These are phyloP conservation scores for Metschnikowia picachoensis DNA, from an alignment of 805 yeast species.

Conservation along the genomic window DNA sequence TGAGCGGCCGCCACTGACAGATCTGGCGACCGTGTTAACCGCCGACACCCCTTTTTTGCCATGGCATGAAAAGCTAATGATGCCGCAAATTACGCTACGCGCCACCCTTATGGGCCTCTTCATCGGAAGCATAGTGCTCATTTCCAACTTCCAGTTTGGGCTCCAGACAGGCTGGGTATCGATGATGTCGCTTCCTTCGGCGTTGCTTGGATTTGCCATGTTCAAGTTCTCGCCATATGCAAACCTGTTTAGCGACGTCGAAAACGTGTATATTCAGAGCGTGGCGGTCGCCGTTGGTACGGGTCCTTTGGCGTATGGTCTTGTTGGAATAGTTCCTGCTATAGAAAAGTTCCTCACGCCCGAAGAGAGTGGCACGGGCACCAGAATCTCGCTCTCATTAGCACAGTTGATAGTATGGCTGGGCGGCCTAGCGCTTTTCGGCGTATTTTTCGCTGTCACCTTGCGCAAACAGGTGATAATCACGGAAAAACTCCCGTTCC, in stretches of 20 bases:
- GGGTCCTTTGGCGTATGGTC: constrained; percentile 92
- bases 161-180: constrained; percentile 98
- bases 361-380: constrained; percentile 68
- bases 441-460: constrained; percentile 93
- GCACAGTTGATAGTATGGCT: constrained; percentile 76
- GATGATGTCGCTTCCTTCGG: constrained; percentile 97
- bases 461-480: constrained; percentile 81
- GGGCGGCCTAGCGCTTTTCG: constrained; percentile 83
- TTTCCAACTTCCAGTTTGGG: constrained; percentile 94
- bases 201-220: constrained; percentile 78
- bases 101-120: constrained; percentile 71
- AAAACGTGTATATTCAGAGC: constrained; percentile 87
- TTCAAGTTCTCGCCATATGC: constrained; percentile 60
- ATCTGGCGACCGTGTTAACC: neutral
- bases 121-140: constrained; percentile 83
- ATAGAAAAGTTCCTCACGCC: constrained; percentile 79
- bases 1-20: neutral
- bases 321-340: constrained; percentile 95
- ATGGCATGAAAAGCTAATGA: constrained; percentile 44
- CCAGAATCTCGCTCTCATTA: constrained; percentile 34
- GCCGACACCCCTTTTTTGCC: constrained; percentile 2
- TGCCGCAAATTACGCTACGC: constrained; percentile 67
- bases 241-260: constrained; percentile 66
- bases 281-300: constrained; percentile 97
- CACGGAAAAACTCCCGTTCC: constrained; percentile 85